A percentile compares a stretch with the other conserved stretches of the same genome.
These are phyloP conservation scores for Xylariaceae sp. DNA, from an alignment of 2,329 filamentous ascomycete species.

Conservation along the genomic window DNA sequence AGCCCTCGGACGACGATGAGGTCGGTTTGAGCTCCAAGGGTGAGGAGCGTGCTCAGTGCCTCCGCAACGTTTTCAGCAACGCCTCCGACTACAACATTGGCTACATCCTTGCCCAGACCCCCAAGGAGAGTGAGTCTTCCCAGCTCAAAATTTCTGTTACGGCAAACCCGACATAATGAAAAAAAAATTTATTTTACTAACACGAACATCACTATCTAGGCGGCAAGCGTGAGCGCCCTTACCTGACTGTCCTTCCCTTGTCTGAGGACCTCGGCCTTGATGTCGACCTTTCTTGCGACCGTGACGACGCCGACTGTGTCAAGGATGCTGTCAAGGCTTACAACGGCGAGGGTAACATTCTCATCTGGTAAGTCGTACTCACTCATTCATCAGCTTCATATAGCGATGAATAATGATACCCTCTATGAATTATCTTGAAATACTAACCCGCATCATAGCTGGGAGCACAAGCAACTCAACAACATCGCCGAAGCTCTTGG, in stretches of 20 bases:
- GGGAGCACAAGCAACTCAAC: constrained; percentile 51
- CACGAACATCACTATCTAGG: constrained; percentile 30
- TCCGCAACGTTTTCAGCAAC: constrained; percentile 51
- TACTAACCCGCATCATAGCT: constrained; percentile 35
- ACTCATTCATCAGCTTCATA: not conserved
- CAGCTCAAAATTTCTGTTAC: not conserved
- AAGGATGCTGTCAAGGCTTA: constrained; percentile 44
- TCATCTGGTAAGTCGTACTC: constrained; percentile 43
- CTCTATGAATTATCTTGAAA: not conserved
- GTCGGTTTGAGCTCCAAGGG: constrained; percentile 48
- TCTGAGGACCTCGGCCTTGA: constrained; percentile 50
- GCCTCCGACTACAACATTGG: constrained; percentile 50
- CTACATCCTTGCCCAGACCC: constrained; percentile 53
- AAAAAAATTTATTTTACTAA: not conserved
- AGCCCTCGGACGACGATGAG: constrained; percentile 41
- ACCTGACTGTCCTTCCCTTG: constrained; percentile 52
- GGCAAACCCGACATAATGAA: not conserved
- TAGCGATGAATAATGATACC: not conserved
- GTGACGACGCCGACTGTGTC: constrained; percentile 52
- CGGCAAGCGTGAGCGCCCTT: constrained; percentile 48
- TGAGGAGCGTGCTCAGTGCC: constrained; percentile 52
- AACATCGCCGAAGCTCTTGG: constrained; percentile 48
- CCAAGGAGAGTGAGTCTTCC: constrained; percentile 39
- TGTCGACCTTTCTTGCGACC: constrained; percentile 51
- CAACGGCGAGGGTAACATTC: constrained; percentile 47